Conservation (phyloP, 441 rosid genomes). For the Mallotus repandus region DNA sequence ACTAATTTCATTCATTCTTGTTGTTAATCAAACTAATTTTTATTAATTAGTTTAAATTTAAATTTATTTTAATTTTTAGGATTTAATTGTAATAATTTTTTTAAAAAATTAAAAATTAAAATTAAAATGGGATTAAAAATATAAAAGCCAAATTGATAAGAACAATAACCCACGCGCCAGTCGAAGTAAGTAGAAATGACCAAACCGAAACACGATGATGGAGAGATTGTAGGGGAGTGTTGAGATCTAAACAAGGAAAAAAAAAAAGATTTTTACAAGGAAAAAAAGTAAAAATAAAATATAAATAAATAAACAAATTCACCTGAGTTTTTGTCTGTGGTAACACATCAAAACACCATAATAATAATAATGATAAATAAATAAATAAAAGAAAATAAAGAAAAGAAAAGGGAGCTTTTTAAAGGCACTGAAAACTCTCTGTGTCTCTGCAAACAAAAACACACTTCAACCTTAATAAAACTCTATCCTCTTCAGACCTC, state of each 20-base stretch:
- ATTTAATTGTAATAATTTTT: no score
- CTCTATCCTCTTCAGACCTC: neutral
- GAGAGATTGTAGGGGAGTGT: conserved; percentile 9
- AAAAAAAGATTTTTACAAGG: neutral
- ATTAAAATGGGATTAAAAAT: no score
- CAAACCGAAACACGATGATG: conserved; percentile 1
- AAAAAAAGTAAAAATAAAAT: neutral
- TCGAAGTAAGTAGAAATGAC: neutral
- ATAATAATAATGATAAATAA: neutral
- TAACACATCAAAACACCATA: no score
- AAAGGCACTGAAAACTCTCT: conserved; percentile 12
- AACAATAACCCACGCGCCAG: neutral
- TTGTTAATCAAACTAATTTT: no score
- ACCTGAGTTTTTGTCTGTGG: conserved; percentile 37
- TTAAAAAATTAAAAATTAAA: no score
- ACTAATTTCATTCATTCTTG: no score
- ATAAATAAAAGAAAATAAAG: conserved; percentile 24
- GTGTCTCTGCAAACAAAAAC: neutral
- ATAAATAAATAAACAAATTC: conserved; percentile 14
- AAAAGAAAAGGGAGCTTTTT: conserved; percentile 18
- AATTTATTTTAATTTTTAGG: no score
- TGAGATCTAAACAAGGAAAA: conserved; percentile 17
- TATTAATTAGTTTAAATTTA: no score
- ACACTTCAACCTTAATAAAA: neutral
- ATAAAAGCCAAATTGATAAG: no score